Conservation (phyloP, 352 stramenopile genomes). For the Phytophthora ramorum region DNA sequence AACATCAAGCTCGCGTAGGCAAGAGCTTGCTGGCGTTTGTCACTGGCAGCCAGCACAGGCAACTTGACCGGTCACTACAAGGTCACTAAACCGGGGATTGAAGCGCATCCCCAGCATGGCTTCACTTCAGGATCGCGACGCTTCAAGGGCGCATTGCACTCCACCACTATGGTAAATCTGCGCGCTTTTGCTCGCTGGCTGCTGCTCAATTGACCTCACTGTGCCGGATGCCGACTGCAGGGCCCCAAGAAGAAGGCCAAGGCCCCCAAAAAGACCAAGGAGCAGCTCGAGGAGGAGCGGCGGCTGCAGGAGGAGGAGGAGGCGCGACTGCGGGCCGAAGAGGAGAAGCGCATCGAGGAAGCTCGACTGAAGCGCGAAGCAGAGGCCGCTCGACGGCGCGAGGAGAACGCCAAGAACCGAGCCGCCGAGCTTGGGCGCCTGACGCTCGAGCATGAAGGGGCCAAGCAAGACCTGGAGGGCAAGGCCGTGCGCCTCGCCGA, state of each 20-base stretch:
- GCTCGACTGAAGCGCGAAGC: constrained; percentile 64
- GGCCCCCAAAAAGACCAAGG: constrained; percentile 82
- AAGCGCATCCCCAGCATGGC: constrained; percentile 12
- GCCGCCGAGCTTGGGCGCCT: constrained; percentile 73
- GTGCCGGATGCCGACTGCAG: constrained; percentile 31
- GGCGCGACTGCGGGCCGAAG: constrained; percentile 58
- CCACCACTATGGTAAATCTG: constrained; percentile 19
- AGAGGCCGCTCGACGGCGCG: constrained; percentile 61
- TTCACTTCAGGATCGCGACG: constrained; percentile 30
- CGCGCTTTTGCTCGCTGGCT: not conserved
- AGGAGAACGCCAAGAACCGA: constrained; percentile 72
- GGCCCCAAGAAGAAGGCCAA: constrained; percentile 83
- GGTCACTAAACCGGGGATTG: constrained; percentile 27
- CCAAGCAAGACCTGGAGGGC: constrained; percentile 58
- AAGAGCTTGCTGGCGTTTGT: not conserved
- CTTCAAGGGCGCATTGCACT: constrained; percentile 11
- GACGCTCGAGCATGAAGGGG: constrained; percentile 54
- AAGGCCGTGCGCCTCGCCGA: constrained; percentile 67
- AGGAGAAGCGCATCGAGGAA: constrained; percentile 78
- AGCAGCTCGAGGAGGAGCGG: constrained; percentile 80
- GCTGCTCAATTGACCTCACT: not conserved
- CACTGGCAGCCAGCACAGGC: not conserved
- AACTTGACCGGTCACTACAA: constrained; percentile 18
- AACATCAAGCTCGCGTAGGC: constrained; percentile 12
- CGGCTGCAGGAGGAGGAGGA: constrained; percentile 81